Conservation (phyloP, 768 basidiomycete species). For the Trametes cingulata region DNA sequence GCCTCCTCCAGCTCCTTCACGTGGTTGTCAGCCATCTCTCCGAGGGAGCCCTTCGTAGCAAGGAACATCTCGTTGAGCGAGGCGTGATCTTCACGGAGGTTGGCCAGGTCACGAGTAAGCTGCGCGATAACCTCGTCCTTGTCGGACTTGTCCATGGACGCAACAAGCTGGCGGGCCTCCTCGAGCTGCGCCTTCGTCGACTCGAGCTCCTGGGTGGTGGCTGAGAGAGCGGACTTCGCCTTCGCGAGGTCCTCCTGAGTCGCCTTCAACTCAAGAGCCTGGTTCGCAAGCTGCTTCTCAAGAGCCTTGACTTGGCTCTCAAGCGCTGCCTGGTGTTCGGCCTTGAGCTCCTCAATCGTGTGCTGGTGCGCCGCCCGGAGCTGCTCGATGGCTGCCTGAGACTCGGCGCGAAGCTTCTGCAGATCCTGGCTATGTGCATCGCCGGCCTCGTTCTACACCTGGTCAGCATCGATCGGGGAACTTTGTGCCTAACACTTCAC, state of each 20-base stretch:
- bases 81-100: slow-evolving; percentile 67
- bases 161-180: slow-evolving; percentile 52
- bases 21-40: slow-evolving; percentile 71
- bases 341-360: slow-evolving; percentile 59
- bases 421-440: slow-evolving; percentile 69
- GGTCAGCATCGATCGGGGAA: slow-evolving; percentile 11
- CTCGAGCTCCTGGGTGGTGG: slow-evolving; percentile 55
- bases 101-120: slow-evolving; percentile 58
- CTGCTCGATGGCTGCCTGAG: slow-evolving; percentile 67
- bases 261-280: slow-evolving; percentile 76
- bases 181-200: slow-evolving; percentile 64
- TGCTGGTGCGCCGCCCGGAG: slow-evolving; percentile 62
- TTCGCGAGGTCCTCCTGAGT: slow-evolving; percentile 83
- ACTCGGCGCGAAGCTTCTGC: slow-evolving; percentile 65
- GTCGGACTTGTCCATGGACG: slow-evolving; percentile 40
- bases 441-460: slow-evolving; percentile 65
- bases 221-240: slow-evolving; percentile 60
- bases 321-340: slow-evolving; percentile 61
- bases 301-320: slow-evolving; percentile 56
- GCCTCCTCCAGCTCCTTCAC: slow-evolving; percentile 73
- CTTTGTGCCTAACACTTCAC: slow-evolving; percentile 20
- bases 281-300: slow-evolving; percentile 62
- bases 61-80: slow-evolving; percentile 65
- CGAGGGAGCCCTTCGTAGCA: slow-evolving; percentile 69
- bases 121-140: slow-evolving; percentile 57